Evolutionary conservation across 805 yeast species (phyloP).

Genomic region (Barnettozyma wickerhamii): DNA sequence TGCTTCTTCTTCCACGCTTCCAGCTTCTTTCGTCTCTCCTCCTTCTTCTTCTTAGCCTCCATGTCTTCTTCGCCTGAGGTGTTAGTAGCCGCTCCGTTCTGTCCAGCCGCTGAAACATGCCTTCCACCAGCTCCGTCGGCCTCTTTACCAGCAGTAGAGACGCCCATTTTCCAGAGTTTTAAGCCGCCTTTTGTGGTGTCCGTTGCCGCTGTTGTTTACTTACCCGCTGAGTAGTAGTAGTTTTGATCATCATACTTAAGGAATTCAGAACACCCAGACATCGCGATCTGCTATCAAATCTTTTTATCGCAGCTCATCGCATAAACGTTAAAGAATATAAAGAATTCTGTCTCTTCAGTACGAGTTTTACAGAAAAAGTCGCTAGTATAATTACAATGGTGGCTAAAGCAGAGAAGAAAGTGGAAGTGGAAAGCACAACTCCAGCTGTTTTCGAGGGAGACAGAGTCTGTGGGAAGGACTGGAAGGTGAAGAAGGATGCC

Average conservation of each 20-base stretch:
- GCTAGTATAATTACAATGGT: not conserved
- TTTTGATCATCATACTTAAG: no score
- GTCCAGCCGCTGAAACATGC: conserved; percentile 8
- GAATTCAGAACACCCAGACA: conserved; percentile 12
- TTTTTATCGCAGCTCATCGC: conserved; percentile 9
- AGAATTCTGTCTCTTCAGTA: no score
- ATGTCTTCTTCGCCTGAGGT: conserved; percentile 9
- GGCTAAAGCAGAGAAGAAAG: not conserved
- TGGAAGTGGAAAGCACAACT: not conserved
- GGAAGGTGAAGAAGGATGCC: conserved; percentile 68
- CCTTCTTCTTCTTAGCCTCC: conserved; percentile 16
- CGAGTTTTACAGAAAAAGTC: no score
- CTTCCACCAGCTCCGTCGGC: no score
- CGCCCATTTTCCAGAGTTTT: no score
- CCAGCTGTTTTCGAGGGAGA: no score
- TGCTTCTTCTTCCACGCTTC: conserved; percentile 51
- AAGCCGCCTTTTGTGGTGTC: no score
- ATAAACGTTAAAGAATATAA: no score
- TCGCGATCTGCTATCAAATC: conserved; percentile 2
- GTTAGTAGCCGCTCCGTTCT: conserved; percentile 5
- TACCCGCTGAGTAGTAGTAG: no score
- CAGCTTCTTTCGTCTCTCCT: conserved; percentile 35
- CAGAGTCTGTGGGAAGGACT: conserved; percentile 42
- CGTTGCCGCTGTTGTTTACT: no score
- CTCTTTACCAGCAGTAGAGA: no score